Base-by-base conservation (phyloP, 495 filamentous ascomycete genomes). In the Aspergillus conjunctus region DNA sequence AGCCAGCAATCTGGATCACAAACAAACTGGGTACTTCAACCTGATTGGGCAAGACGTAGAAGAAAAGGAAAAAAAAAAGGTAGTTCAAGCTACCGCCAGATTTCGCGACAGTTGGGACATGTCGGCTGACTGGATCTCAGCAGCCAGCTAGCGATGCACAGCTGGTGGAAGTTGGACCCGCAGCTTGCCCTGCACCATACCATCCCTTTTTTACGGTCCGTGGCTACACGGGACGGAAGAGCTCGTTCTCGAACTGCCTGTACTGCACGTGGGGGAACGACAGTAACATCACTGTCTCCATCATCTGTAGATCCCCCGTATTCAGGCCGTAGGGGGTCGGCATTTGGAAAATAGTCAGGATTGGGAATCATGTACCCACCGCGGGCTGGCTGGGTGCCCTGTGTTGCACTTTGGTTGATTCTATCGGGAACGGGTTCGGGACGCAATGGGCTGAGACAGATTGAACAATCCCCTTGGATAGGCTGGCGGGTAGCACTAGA, bases 161-260 rank as follows among this genome's bases (percentile, higher is more conserved):
- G 12, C n/a, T 51, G 22, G 26, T 51, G 48, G n/a, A 51, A 51
- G 22, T 51, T 51, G 1, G 26, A 6, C 7, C 48, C 48, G 12
- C 48, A 51, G 3, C 48, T 26, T 51, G 44, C 44, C 44, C 26
- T 51, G 26, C 48, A 51, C 48, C 48, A 51, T 9, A 17, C 44
- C 20, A 48, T 26, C 26, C 26, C 26, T 5, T 26, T 41, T 41
- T n/a, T 41, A 41, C 1, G 2, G n/a, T 11, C 37, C 8, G 11
- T 41, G 37, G 37, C 37, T 17, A n/a, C 18, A 2, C 26, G 26
- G 26, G 26, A 26, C 5, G 26, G 26, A 26, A 26, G 26, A 26
- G 26, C 26, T 26, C 26, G 26, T 26, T 26, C 26, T 26, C 26
- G 26, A 26, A 26, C 26, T 5, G 26, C 26, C 2, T 5, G 26